These are phyloP conservation scores for Neltuma alba DNA, from an alignment of 306 rosid species.

Conservation along the genomic window DNA sequence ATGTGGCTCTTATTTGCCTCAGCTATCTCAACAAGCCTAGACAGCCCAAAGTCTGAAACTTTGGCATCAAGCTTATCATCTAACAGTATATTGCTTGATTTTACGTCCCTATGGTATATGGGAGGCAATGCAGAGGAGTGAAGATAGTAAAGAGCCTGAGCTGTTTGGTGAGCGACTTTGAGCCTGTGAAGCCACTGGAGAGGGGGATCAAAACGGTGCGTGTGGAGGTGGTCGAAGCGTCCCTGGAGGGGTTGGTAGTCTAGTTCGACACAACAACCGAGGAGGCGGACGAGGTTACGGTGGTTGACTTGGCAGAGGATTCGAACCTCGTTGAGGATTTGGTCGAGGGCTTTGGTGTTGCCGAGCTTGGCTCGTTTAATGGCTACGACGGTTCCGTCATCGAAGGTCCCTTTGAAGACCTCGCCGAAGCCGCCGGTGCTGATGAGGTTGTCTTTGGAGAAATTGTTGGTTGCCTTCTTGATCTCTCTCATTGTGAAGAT, in stretches of 20 bases:
- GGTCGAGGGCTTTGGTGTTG: conserved; percentile 53
- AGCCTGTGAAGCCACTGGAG: conserved; percentile 55
- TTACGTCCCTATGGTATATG: conserved; percentile 60
- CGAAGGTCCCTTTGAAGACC: conserved; percentile 54
- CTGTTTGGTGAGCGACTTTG: conserved; percentile 49
- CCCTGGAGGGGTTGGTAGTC: conserved; percentile 46
- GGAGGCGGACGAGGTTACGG: conserved; percentile 54
- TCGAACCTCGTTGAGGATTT: conserved; percentile 56
- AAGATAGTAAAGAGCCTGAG: conserved; percentile 57
- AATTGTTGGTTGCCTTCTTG: conserved; percentile 54
- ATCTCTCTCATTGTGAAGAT: conserved; percentile 55
- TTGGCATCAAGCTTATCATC: conserved; percentile 52
- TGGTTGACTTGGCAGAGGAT: conserved; percentile 67
- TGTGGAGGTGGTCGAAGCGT: conserved; percentile 55
- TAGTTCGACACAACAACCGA: conserved; percentile 57
- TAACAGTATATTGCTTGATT: conserved; percentile 60
- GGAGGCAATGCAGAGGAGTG: conserved; percentile 57
- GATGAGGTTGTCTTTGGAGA: conserved; percentile 49
- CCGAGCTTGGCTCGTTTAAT: conserved; percentile 59
- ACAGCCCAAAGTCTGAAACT: conserved; percentile 59
- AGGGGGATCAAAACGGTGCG: neutral
- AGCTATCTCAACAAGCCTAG: conserved; percentile 55
- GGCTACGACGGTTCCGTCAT: conserved; percentile 46
- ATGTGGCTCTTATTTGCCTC: conserved; percentile 48
- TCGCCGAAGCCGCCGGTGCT: conserved; percentile 58